Base-by-base conservation (phyloP, 768 basidiomycete genomes). In the Leucocoprinus birnbaumii region DNA sequence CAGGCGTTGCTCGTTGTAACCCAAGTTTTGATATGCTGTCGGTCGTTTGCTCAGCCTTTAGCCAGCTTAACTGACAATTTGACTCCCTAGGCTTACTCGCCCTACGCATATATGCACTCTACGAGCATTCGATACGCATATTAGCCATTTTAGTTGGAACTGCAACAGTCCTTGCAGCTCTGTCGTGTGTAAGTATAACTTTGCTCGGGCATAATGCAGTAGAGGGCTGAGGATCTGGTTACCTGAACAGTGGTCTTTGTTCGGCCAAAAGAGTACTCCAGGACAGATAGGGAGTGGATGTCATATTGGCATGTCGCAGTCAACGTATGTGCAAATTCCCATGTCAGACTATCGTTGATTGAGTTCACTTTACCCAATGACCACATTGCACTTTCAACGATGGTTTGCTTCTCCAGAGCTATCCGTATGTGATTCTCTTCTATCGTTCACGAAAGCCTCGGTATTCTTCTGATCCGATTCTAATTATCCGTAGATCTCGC, bases 41-140 rank as follows among this genome's bases (percentile, higher is more conserved):
- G 31, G 31, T 11, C 31, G 6, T 31, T 31, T 11, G 11, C 31
- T 11, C 5, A 5, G 11, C 6, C 31, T 31, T 31, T 31, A 5
- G 5, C 31, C 6, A 31, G 5, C 11, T 31, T 5, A 31, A 11
- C 31, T 31, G 31, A 31, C 31, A 31, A 11, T 11, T 11, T 5
- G 6, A 5, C 31, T 5, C 31, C 31, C 5, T 49, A 80, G 77
- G 70, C 53, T 71, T 77, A 26, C 68, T 82, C 25, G 72, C 73
- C 8, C 62, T 79, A 42, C 76, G 82, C 38, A 77, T 77, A 48
- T 77, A 74, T 54, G 82, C 83, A 4, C 63, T 84, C 11, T 83
- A 80, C 54, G 65, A 69, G 9, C 62, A 74, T 31, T 74, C 73
- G 19, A 57, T 68, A 43, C 67, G 69, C n/a, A 62, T 81, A 34